Evolutionary conservation across 148 eudicot genomes (phyloP).

Genomic region (Vaccinium macrocarpon): DNA sequence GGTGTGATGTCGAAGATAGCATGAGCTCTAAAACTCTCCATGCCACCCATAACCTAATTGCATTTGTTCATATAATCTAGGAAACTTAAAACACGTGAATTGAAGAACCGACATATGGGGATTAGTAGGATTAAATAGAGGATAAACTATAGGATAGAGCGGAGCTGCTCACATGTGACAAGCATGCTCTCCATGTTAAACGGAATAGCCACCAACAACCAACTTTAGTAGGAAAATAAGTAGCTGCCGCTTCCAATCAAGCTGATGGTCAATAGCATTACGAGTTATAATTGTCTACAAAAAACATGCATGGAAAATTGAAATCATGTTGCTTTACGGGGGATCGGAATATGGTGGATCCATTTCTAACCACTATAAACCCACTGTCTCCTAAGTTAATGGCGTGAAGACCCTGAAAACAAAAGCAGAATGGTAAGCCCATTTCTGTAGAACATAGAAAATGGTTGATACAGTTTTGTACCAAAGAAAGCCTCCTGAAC

Average conservation of each 20-base stretch:
- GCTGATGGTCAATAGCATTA: background rate
- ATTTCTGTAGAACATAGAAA: conserved; percentile 7
- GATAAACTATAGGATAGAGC: background rate
- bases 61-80: background rate
- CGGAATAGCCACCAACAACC: background rate
- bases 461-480: background rate
- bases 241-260: background rate
- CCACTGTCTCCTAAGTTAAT: conserved; percentile 87
- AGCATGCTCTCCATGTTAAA: background rate
- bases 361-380: conserved; percentile 75
- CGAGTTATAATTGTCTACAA: background rate
- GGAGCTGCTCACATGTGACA: background rate
- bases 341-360: conserved; percentile 69
- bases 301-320: conserved; percentile 48
- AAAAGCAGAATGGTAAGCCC: conserved; percentile 15
- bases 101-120: background rate
- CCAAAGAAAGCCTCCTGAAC: background rate
- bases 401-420: conserved; percentile 71
- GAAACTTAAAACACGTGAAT: background rate
- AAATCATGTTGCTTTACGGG: conserved; percentile 90
- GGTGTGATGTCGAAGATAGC: no score
- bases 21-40: background rate
- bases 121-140: background rate
- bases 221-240: background rate
- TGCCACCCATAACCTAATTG: background rate